Conservation (phyloP, 2,329 filamentous ascomycete species). For the Incumbomyces lentus region DNA sequence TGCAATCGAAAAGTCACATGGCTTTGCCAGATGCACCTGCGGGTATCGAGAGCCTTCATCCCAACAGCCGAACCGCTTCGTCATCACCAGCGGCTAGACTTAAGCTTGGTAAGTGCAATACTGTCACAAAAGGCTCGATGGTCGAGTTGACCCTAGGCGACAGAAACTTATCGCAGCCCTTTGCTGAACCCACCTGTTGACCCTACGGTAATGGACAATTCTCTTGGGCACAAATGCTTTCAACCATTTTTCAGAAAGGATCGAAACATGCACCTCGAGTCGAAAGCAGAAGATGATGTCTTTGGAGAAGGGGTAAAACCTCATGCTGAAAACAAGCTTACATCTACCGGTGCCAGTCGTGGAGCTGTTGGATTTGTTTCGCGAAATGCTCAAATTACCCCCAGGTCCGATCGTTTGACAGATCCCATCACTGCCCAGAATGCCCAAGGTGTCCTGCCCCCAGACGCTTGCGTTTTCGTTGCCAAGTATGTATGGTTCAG, state of each 20-base stretch:
- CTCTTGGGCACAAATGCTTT: not conserved
- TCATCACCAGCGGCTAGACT: slow-evolving; percentile 1
- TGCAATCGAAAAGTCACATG: slow-evolving; percentile 6
- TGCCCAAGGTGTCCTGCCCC: slow-evolving; percentile 29
- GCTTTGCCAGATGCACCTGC: not conserved
- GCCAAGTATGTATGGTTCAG: slow-evolving; percentile 26
- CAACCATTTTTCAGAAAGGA: not conserved
- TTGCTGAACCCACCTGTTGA: not conserved
- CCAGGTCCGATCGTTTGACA: slow-evolving; percentile 23
- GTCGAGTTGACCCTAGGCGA: not conserved
- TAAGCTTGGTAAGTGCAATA: not conserved
- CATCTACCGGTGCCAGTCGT: not conserved
- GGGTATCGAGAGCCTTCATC: not conserved
- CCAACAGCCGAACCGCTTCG: not conserved
- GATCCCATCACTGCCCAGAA: slow-evolving; percentile 24
- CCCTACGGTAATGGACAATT: not conserved
- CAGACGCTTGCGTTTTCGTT: slow-evolving; percentile 29
- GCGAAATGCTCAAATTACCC: slow-evolving; percentile 5
- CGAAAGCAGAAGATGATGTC: slow-evolving; percentile 10
- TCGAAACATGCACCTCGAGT: not conserved
- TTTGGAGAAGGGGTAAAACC: slow-evolving; percentile 1
- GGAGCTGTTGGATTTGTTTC: slow-evolving; percentile 3
- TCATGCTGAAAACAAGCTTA: not conserved
- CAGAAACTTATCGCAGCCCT: not conserved
- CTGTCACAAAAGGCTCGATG: not conserved